A percentile compares a stretch with the other conserved stretches of the same genome.
phyloP scores from a whole-genome alignment of 2,329 filamentous ascomycete genomes.

The Colletotrichum sp. region DNA sequence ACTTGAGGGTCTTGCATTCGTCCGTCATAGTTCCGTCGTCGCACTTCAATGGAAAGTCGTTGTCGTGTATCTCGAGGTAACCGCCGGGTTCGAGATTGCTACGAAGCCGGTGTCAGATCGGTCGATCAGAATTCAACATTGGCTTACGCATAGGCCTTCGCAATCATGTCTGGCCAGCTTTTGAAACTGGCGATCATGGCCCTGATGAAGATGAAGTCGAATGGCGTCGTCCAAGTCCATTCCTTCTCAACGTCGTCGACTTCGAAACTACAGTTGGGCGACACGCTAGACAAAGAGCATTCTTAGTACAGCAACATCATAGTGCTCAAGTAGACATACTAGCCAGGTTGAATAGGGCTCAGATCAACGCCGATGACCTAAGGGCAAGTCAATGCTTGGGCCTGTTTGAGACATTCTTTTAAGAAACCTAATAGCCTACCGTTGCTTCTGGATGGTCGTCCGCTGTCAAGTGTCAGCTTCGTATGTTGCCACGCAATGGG shows the following conservation, averaged over 20 bases:
- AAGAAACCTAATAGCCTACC: neutral
- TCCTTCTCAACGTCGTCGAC: constrained; percentile 38
- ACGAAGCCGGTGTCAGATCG: neutral
- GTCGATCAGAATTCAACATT: neutral
- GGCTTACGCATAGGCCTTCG: constrained; percentile 25
- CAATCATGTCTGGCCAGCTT: constrained; percentile 32
- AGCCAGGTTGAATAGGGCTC: constrained; percentile 37
- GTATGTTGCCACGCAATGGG: too few relatives aligned
- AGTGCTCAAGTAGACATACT: neutral
- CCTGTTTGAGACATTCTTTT: neutral
- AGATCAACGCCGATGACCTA: constrained; percentile 35
- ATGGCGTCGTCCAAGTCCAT: constrained; percentile 34
- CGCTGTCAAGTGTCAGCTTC: constrained; percentile 7
- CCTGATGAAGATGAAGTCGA: constrained; percentile 32
- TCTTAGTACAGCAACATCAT: neutral
- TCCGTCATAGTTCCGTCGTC: constrained; percentile 21
- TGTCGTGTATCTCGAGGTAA: constrained; percentile 14
- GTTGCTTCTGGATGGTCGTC: constrained; percentile 34
- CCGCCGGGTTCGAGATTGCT: constrained; percentile 16
- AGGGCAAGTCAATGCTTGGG: neutral
- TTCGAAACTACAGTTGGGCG: constrained; percentile 49
- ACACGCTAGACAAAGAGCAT: constrained; percentile 29
- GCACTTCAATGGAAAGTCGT: neutral
- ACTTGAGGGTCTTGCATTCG: constrained; percentile 9
- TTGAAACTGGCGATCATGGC: neutral